A percentile compares a stretch with the other conserved stretches of the same genome.
Conservation (phyloP, 2,329 filamentous ascomycete species). For the Didymella sp. region DNA sequence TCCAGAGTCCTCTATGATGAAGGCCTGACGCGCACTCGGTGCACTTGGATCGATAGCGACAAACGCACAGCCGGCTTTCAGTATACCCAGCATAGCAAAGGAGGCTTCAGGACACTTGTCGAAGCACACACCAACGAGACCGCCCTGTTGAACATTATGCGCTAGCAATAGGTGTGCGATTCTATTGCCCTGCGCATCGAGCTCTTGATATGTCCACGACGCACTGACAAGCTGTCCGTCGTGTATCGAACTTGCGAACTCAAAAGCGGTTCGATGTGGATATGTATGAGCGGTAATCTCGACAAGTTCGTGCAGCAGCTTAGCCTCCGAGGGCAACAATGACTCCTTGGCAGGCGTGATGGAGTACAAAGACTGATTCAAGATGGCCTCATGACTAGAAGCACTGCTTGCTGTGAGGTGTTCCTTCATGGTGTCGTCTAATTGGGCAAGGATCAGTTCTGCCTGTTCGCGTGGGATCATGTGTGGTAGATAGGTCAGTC, state of each 20-base stretch:
- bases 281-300: slow-evolving; percentile 64
- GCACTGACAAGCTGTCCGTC: slow-evolving; percentile 55
- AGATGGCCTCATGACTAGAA: slow-evolving; percentile 51
- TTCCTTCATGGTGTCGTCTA: slow-evolving; percentile 70
- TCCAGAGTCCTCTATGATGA: slow-evolving; percentile 77
- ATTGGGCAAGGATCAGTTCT: slow-evolving; percentile 70
- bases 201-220: slow-evolving; percentile 76
- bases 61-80: slow-evolving; percentile 83
- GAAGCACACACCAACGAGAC: slow-evolving; percentile 78
- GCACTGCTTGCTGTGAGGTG: slow-evolving; percentile 59
- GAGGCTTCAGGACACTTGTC: slow-evolving; percentile 86
- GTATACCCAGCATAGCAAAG: slow-evolving; percentile 79
- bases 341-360: slow-evolving; percentile 67
- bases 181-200: slow-evolving; percentile 74
- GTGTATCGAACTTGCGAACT: slow-evolving; percentile 71
- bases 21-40: slow-evolving; percentile 74
- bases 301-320: slow-evolving; percentile 78
- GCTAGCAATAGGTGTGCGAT: slow-evolving; percentile 70
- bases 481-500: slow-evolving; percentile 70
- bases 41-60: slow-evolving; percentile 80
- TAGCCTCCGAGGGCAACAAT: slow-evolving; percentile 64
- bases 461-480: slow-evolving; percentile 74
- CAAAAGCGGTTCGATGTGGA: slow-evolving; percentile 72
- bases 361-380: slow-evolving; percentile 62
- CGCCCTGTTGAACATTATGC: slow-evolving; percentile 60